Conservation (phyloP, 2,329 filamentous ascomycete species). For the Colletotrichum gloeosporioides region DNA sequence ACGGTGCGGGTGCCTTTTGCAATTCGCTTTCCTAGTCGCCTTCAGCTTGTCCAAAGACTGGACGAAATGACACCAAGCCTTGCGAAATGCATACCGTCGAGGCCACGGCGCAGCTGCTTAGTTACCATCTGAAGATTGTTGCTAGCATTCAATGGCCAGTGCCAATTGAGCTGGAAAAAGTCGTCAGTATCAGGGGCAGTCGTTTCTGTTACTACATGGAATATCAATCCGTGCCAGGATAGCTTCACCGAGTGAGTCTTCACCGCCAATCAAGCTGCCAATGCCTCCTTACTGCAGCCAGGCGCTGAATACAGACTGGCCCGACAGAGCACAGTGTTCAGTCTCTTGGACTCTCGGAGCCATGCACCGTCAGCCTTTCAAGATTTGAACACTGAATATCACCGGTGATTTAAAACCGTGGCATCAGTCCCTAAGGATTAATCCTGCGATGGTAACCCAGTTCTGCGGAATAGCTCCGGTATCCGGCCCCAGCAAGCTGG, state of each 20-base stretch:
- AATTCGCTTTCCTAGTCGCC: background rate
- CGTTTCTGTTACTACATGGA: conserved; percentile 22
- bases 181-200: background rate
- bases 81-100: background rate
- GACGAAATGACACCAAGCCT: background rate
- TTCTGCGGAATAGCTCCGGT: background rate
- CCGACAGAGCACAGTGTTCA: background rate
- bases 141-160: background rate
- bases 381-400: too few species aligned
- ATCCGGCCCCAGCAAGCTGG: background rate
- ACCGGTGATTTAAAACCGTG: too few species aligned
- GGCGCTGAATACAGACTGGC: background rate
- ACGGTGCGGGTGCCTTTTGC: background rate
- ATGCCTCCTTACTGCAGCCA: background rate
- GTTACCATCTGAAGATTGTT: background rate
- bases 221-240: background rate
- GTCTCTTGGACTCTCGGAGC: background rate
- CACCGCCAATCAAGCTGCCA: background rate
- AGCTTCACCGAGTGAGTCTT: background rate
- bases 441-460: too few species aligned
- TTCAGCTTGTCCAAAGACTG: background rate
- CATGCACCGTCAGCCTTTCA: background rate
- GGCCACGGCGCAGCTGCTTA: background rate
- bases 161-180: background rate
- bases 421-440: too few species aligned